phyloP scores from a whole-genome alignment of 768 basidiomycete genomes.

The Hemileccinum impolitum region DNA sequence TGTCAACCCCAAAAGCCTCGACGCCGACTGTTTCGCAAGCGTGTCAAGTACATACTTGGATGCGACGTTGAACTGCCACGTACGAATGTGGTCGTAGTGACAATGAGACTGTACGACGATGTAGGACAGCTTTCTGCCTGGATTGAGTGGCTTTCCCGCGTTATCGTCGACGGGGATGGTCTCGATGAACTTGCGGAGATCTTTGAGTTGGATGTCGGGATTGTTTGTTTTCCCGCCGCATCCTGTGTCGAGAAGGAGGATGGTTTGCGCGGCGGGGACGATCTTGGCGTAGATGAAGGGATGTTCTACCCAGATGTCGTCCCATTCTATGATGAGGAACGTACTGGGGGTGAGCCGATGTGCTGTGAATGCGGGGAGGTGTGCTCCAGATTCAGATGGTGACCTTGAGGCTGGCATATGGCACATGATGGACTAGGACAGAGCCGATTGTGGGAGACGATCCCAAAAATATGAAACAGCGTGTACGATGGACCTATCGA shows the following conservation, averaged over 20 bases:
- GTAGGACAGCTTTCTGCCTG: conserved; percentile 39
- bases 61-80: conserved; percentile 16
- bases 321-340: conserved; percentile 48
- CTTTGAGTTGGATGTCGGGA: conserved; percentile 38
- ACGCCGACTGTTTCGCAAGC: conserved; percentile 36
- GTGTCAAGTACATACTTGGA: background rate
- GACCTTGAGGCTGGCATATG: too few relatives aligned
- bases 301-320: conserved; percentile 49
- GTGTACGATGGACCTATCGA: too few relatives aligned
- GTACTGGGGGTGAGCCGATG: conserved; percentile 32
- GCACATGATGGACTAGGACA: too few relatives aligned
- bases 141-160: conserved; percentile 42
- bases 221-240: conserved; percentile 48
- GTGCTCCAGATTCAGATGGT: background rate
- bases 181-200: conserved; percentile 49
- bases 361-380: conserved; percentile 34
- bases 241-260: conserved; percentile 54
- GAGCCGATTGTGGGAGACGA: too few relatives aligned
- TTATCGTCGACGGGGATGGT: conserved; percentile 42
- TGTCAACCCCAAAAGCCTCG: conserved; percentile 49
- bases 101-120: conserved; percentile 51
- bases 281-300: conserved; percentile 55
- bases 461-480: too few relatives aligned
- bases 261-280: conserved; percentile 35
- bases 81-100: conserved; percentile 59